These are phyloP conservation scores for Corymbia calophylla DNA, from an alignment of 441 rosid genomes.

Conservation along the genomic window DNA sequence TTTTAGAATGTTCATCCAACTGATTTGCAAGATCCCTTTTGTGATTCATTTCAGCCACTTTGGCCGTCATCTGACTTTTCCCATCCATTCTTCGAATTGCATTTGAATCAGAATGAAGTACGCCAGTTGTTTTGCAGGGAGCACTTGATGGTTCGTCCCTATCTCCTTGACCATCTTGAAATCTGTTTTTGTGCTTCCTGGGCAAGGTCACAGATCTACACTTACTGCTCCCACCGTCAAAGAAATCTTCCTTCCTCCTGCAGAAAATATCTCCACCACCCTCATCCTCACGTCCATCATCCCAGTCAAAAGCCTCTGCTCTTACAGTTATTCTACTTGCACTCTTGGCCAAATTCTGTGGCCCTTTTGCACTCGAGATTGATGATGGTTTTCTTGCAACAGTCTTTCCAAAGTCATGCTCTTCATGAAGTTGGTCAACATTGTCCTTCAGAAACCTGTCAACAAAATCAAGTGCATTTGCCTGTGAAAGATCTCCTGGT, in stretches of 20 bases:
- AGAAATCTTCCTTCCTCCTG: constrained; percentile 61
- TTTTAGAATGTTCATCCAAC: constrained; percentile 25
- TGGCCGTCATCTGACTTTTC: constrained; percentile 17
- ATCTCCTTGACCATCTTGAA: constrained; percentile 10
- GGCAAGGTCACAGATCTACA: constrained; percentile 20
- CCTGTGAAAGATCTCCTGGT: constrained; percentile 82
- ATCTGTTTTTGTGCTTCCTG: constrained; percentile 19
- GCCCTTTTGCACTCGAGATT: constrained; percentile 45
- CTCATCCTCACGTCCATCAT: constrained; percentile 78
- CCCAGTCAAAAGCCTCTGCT: constrained; percentile 60
- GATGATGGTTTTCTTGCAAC: constrained; percentile 23
- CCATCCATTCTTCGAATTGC: constrained; percentile 14
- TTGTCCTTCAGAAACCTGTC: constrained; percentile 62
- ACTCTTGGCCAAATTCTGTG: constrained; percentile 61
- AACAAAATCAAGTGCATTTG: constrained; percentile 71
- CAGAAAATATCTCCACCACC: constrained; percentile 77
- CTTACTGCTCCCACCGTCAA: constrained; percentile 22
- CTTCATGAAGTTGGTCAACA: constrained; percentile 34
- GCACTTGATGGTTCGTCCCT: constrained; percentile 13
- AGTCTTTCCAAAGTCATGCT: constrained; percentile 31
- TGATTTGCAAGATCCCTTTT: constrained; percentile 39
- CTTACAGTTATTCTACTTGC: constrained; percentile 17
- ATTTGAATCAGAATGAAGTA: constrained; percentile 41
- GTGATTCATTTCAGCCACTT: constrained; percentile 19
- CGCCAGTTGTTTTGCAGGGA: constrained; percentile 15